phyloP scores from a whole-genome alignment of 768 basidiomycete species.

The Boletus rufocinnamomeus region DNA sequence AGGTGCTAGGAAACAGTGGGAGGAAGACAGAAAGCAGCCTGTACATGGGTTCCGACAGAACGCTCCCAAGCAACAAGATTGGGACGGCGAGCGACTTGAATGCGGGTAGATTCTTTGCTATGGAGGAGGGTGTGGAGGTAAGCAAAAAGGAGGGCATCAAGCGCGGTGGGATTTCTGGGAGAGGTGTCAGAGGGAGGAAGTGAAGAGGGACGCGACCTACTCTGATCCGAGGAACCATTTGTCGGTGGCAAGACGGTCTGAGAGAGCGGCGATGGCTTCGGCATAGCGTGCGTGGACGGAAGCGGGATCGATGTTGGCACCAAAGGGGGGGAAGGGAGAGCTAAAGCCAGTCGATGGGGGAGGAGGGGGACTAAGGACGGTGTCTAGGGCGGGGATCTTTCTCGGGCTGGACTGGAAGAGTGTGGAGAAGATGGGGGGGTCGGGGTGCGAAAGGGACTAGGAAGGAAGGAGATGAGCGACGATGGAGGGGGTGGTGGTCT shows the following conservation, averaged over 20 bases:
- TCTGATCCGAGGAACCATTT: slow-evolving; percentile 79
- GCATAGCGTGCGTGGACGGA: slow-evolving; percentile 59
- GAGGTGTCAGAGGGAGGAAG: slow-evolving; percentile 8
- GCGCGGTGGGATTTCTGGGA: slow-evolving; percentile 69
- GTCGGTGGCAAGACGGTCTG: slow-evolving; percentile 73
- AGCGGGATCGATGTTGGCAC: slow-evolving; percentile 52
- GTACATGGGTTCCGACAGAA: slow-evolving; percentile 60
- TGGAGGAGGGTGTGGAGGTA: slow-evolving; percentile 72
- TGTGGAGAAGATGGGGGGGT: slow-evolving; percentile 43
- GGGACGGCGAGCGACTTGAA: slow-evolving; percentile 66
- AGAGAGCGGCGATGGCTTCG: slow-evolving; percentile 72
- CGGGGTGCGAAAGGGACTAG: slow-evolving; percentile 53
- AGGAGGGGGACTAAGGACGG: slow-evolving; percentile 63
- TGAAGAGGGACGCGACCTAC: slow-evolving; percentile 42
- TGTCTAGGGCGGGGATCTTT: slow-evolving; percentile 40
- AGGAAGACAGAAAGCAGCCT: slow-evolving; percentile 46
- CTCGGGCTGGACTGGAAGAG: slow-evolving; percentile 42
- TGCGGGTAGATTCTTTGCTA: slow-evolving; percentile 44
- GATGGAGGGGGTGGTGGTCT: background rate
- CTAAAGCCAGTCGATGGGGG: slow-evolving; percentile 70
- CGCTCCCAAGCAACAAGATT: slow-evolving; percentile 85
- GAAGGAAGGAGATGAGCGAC: slow-evolving; percentile 5
- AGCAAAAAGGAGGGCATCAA: slow-evolving; percentile 82
- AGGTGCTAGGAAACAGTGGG: slow-evolving; percentile 6
- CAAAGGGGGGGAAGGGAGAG: slow-evolving; percentile 62